Evolutionary conservation across 2,329 filamentous ascomycete genomes (phyloP), one percentile per base, ranked within the genome.

Genomic region (Trichoderma brevicompactum): DNA sequence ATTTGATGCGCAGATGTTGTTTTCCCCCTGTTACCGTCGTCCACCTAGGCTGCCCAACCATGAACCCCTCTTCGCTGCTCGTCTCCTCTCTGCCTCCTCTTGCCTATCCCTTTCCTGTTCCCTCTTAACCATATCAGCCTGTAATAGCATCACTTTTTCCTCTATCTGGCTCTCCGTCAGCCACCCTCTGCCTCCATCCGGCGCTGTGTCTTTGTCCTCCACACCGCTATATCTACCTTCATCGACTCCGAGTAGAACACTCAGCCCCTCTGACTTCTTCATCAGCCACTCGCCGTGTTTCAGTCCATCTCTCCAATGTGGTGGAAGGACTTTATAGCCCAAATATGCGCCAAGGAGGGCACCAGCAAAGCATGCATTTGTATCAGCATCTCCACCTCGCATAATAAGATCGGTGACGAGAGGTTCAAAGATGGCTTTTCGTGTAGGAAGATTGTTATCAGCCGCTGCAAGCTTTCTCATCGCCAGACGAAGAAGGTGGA

Each of bases 381-480:
- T 85, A 67, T 85, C 83, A 3, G 83, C 81, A 66, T 85, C 83
- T 0, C 83, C 83, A 2, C 81, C 83, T 41, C 79, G 75, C 80
- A 84, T 82, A 41, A 81, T 78, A 13, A 85, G 74, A 7, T 80
- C 75, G 0, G 79, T 81, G 12, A 85, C 81, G 10, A 83, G 72
- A 6, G 76, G 72, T 71, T 85, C 81, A 67, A 85, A 85, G 3
- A 77, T 55, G 1, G 65, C 23, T 5, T 68, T 69, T 19, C 73
- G 72, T 1, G 67, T 67, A 8, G 64, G 38, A 4, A 75, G 34
- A 5, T 66, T 58, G 1, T 65, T 61, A 7, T 63, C 44, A 5
- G 68, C 64, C 4, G 68, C 65, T 5, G 66, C 68, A 13, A 73
- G 64, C 58, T 73, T 73, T 6, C 78, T 74, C 68, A 84, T 81